Conservation (phyloP, 441 rosid genomes). For the Aquilaria agallochum region DNA sequence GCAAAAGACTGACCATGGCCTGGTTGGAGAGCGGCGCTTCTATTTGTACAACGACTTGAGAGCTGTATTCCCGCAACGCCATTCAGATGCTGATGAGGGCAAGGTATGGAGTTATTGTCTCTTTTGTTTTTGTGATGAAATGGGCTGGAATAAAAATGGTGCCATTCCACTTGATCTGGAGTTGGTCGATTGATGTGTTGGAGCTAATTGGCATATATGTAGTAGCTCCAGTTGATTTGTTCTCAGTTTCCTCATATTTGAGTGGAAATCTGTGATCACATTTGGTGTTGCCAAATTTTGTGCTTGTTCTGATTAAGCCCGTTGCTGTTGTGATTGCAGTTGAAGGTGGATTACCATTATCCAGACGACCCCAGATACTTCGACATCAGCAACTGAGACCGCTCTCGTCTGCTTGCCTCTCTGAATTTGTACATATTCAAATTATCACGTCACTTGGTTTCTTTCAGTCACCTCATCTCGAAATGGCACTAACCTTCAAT, state of each 20-base stretch:
- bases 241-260: neutral
- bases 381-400: slow-evolving; percentile 54
- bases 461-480: slow-evolving; percentile 14
- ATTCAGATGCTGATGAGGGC: slow-evolving; percentile 94
- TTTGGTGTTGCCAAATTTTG: neutral
- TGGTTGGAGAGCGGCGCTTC: slow-evolving; percentile 64
- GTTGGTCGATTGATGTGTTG: neutral
- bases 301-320: slow-evolving; percentile 1
- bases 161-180: no score
- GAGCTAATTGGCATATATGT: neutral
- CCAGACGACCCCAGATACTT: slow-evolving; percentile 95
- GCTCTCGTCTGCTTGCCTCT: slow-evolving; percentile 9
- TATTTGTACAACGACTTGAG: slow-evolving; percentile 88
- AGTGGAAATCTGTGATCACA: no score
- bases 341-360: slow-evolving; percentile 84
- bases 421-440: slow-evolving; percentile 32
- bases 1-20: slow-evolving; percentile 29
- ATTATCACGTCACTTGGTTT: neutral
- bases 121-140: no score
- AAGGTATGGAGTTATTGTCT: slow-evolving; percentile 49
- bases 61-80: slow-evolving; percentile 95
- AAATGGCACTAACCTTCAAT: slow-evolving; percentile 25
- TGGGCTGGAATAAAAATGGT: no score
- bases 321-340: slow-evolving; percentile 43
- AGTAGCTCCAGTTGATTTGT: neutral